Base-by-base conservation (phyloP, 345 rosid species). In the Euphorbia tirucalli region DNA sequence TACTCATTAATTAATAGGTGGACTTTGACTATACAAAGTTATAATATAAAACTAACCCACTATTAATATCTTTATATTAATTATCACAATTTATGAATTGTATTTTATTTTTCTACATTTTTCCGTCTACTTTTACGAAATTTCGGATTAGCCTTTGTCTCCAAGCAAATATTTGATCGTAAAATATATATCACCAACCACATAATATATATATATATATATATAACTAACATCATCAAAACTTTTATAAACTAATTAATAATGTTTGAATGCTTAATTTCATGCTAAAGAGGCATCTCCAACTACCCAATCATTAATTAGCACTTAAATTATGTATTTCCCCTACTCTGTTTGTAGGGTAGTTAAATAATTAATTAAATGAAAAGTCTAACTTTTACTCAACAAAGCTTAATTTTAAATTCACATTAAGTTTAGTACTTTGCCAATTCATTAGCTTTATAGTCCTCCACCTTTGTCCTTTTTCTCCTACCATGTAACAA, bases 231-330 rank as follows among this genome's bases (percentile, higher is more conserved):
- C 8, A 41, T 4, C n/a, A n/a, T n/a, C n/a, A n/a, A n/a, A n/a
- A n/a, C n/a, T n/a, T n/a, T n/a, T n/a, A n/a, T n/a, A n/a, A n/a
- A n/a, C n/a, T n/a, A n/a, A n/a, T n/a, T 68, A 68, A 55, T 68
- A 1, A 35, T 3, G 15, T 65, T 28, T n/a, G 16, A 59, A 63
- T 37, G 71, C 43, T 52, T 52, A n/a, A 52, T 54, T 57, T 25
- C 61, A 49, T 80, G 70, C 49, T 74, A 15, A 46, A 55, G 60
- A 68, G 74, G 78, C 79, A 79, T 71, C 77, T 66, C 70, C 63
- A 82, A 79, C 83, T 6, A 82, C 80, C 73, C 69, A 68, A 79
- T 82, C 80, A 82, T 75, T 78, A 61, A 82, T 75, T 78, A 61
- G 27, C 62, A 59, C 35, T 57, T 67, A 56, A 56, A 66, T 44